Base-by-base conservation (phyloP, 768 basidiomycete species). In the Tylopilus plumbeoviolaceoides region DNA sequence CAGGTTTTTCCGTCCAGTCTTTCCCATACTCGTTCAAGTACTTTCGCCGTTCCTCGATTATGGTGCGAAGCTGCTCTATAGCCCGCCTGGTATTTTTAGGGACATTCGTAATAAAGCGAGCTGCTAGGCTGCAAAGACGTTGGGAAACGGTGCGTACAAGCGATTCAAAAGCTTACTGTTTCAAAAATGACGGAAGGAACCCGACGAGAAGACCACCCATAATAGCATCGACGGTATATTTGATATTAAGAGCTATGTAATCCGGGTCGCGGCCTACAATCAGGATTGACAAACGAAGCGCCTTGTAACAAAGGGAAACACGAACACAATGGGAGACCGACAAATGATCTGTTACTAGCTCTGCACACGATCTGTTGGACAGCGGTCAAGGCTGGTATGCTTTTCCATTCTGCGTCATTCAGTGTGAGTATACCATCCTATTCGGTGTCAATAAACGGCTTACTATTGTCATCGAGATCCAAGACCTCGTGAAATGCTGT, bases 321-420 rank as follows among this genome's bases (percentile, higher is more conserved):
- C 5, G 30, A 36, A 38, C 23, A 81, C 5, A 77, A 33, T 1
- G 77, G 77, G 39, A 72, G 63, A 0, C 80, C 81, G 35, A 36
- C 15, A 8, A 36, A 81, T 60, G 15, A 81, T 60, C 27, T 67
- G 53, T 51, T 61, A 10, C 31, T 33, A 33, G 31, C 31, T 12
- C 31, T 33, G 11, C 31, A 33, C 31, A 33, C 31, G 31, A 33
- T 33, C 11, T 12, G 31, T 11, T 33, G 68, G 9, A 71, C 57
- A 0, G 52, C 63, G 7, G 63, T 60, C 11, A 70, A 23, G 4
- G 60, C 67, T 0, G 63, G 59, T 21, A 76, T 44, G 3, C 58
- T 54, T 8, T 59, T 60, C 79, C 78, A 79, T 20, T 73, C 76
- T 76, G 11, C n/a, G 35, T 10, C 15, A 6, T 17, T 10, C 23